Evolutionary conservation across 805 yeast genomes (phyloP).

Genomic region (Yarrowia deformans): DNA sequence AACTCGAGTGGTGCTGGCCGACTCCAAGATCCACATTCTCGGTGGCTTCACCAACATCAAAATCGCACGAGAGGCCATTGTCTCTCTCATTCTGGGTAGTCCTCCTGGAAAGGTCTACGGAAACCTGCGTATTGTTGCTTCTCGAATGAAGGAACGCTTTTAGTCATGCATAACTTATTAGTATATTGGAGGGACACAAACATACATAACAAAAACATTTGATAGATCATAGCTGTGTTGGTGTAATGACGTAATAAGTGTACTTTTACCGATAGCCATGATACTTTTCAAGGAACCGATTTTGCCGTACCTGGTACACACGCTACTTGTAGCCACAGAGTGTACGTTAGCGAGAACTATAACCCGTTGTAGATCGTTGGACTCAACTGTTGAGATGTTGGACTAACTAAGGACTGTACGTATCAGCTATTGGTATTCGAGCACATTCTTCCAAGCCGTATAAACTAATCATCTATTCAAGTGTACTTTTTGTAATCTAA

Average conservation of each 20-base stretch:
- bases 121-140: conserved; percentile 93
- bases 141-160: conserved; percentile 95
- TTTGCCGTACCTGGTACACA: too few species aligned
- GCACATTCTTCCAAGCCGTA: too few species aligned
- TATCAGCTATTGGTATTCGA: neutral
- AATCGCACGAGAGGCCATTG: conserved; percentile 98
- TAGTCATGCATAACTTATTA: conserved; percentile 49
- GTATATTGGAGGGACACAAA: conserved; percentile 21
- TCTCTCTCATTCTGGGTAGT: conserved; percentile 91
- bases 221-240: neutral
- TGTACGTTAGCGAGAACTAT: too few species aligned
- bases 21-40: conserved; percentile 91
- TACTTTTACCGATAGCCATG: too few species aligned
- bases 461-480: conserved; percentile 3
- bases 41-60: conserved; percentile 97
- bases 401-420: neutral
- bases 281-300: too few species aligned
- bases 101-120: conserved; percentile 99
- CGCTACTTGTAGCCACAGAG: too few species aligned
- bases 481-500: neutral
- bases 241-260: too few species aligned
- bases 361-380: neutral
- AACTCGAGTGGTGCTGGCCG: conserved; percentile 97
- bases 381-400: conserved; percentile 11
- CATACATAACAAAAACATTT: conserved; percentile 20